phyloP scores from a whole-genome alignment of 495 filamentous ascomycete species.

The Oidiodendron maius region DNA sequence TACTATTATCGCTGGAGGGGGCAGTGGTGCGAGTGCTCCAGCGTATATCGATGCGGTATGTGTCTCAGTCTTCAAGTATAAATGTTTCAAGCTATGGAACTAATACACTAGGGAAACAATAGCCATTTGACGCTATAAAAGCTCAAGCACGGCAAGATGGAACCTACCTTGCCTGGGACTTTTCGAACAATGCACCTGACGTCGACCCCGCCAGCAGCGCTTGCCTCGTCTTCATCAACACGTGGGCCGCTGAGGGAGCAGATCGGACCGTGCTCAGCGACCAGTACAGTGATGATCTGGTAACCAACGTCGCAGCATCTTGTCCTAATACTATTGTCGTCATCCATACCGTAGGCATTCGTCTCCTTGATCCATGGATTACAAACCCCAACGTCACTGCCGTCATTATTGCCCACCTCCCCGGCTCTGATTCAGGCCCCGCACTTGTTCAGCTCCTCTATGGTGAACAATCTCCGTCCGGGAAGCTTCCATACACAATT shows the following conservation, averaged over 20 bases:
- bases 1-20: conserved; percentile 70
- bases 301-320: conserved; percentile 68
- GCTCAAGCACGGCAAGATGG: conserved; percentile 45
- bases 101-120: too few relatives aligned
- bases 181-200: conserved; percentile 23
- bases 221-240: conserved; percentile 58
- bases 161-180: conserved; percentile 45
- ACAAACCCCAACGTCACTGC: conserved; percentile 85
- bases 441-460: conserved; percentile 85
- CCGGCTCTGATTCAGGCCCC: conserved; percentile 87
- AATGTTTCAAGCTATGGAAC: too few relatives aligned
- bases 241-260: conserved; percentile 50
- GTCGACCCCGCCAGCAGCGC: conserved; percentile 52
- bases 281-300: conserved; percentile 67
- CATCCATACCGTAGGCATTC: conserved; percentile 78
- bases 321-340: conserved; percentile 94
- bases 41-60: conserved; percentile 38
- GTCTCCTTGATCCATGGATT: conserved; percentile 73
- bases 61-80: too few relatives aligned
- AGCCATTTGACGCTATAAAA: conserved; percentile 53
- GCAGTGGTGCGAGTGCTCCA: conserved; percentile 5
- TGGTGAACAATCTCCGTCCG: conserved; percentile 80
- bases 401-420: conserved; percentile 88
- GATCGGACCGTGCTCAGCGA: conserved; percentile 31
- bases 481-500: conserved; percentile 72